These are phyloP conservation scores for Thelonectria olida DNA, from an alignment of 2,329 filamentous ascomycete species.

Conservation along the genomic window DNA sequence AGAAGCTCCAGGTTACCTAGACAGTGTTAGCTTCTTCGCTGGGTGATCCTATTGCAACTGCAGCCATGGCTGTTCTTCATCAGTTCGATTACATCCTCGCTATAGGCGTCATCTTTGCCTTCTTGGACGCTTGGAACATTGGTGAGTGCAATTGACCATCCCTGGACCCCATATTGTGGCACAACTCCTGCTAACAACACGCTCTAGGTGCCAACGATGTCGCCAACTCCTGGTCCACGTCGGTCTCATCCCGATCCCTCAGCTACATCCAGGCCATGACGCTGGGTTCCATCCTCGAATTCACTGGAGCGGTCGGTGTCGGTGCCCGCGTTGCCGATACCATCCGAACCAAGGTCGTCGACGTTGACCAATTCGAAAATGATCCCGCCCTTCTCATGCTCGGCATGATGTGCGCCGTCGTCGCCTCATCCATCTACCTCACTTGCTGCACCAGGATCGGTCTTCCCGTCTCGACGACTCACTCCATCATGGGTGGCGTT, in stretches of 20 bases:
- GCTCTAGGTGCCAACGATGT: constrained; percentile 63
- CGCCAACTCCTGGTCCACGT: constrained; percentile 80
- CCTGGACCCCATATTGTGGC: neutral
- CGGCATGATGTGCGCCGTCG: constrained; percentile 65
- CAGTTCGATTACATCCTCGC: constrained; percentile 72
- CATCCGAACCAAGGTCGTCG: constrained; percentile 69
- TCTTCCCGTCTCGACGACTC: constrained; percentile 69
- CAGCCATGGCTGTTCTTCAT: constrained; percentile 43
- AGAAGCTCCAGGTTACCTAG: constrained; percentile 17
- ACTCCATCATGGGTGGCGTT: constrained; percentile 68
- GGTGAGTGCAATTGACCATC: constrained; percentile 47
- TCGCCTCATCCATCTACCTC: constrained; percentile 63
- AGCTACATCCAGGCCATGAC: constrained; percentile 68
- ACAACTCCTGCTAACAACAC: neutral
- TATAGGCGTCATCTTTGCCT: constrained; percentile 71
- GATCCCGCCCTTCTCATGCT: constrained; percentile 67
- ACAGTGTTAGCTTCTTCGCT: neutral
- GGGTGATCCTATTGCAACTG: constrained; percentile 4
- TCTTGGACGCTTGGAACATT: constrained; percentile 72
- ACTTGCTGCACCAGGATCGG: constrained; percentile 64
- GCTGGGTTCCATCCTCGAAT: constrained; percentile 68
- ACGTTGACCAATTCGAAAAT: constrained; percentile 55
- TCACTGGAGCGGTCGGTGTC: constrained; percentile 67
- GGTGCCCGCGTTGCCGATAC: constrained; percentile 69
- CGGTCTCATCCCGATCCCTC: constrained; percentile 74